Percentiles rank a stretch among this genome's conserved stretches.
These are phyloP conservation scores for Stevia rebaudiana DNA, from an alignment of 140 eudicot genomes.

Conservation along the genomic window DNA sequence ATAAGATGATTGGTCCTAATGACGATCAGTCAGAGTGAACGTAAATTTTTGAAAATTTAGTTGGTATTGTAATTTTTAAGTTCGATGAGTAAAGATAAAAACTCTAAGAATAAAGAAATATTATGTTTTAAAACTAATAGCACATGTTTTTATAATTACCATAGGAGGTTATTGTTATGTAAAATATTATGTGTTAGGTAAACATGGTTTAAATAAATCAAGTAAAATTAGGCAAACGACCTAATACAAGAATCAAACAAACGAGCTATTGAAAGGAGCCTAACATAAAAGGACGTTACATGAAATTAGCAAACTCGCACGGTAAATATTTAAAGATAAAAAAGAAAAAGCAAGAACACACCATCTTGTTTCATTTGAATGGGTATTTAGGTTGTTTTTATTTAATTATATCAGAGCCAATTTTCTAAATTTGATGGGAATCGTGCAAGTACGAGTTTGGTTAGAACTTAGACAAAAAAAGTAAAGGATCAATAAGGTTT, in stretches of 20 bases:
- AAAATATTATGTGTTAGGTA: background rate
- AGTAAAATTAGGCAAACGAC: constrained; percentile 9
- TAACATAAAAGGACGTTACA: constrained; percentile 6
- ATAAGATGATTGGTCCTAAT: constrained; percentile 10
- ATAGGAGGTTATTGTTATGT: background rate
- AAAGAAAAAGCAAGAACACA: background rate
- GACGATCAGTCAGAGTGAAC: background rate
- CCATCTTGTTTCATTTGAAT: background rate
- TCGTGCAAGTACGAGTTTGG: no score
- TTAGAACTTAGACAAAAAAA: background rate
- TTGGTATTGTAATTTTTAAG: background rate
- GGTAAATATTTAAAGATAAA: background rate
- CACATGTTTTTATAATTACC: background rate
- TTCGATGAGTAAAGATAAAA: background rate
- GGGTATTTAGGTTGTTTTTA: background rate
- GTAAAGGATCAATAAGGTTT: no score
- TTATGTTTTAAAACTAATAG: background rate
- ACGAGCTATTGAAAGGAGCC: background rate
- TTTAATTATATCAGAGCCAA: background rate
- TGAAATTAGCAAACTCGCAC: background rate
- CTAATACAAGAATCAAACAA: constrained; percentile 10
- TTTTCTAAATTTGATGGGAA: background rate
- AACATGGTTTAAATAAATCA: background rate
- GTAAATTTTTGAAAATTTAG: background rate
- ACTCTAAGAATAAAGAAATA: background rate